These are phyloP conservation scores for Aureobasidium sp. DNA, from an alignment of 2,329 filamentous ascomycete genomes.

Conservation along the genomic window DNA sequence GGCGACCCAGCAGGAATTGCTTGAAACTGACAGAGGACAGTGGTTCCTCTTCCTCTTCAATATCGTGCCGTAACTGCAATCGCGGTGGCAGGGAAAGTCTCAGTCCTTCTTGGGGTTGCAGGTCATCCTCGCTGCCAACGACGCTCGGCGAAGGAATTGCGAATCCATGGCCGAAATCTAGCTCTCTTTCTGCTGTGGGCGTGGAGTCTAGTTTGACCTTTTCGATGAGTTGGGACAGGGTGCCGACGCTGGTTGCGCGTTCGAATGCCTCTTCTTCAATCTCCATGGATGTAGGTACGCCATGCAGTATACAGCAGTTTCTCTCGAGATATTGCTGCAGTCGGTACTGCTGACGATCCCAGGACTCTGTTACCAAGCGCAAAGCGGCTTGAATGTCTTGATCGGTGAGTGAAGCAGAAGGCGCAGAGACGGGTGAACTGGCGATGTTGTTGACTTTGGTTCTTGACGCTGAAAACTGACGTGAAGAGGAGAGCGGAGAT, in stretches of 20 bases:
- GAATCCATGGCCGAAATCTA: conserved; percentile 23
- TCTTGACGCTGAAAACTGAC: conserved; percentile 12
- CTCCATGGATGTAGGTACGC: conserved; percentile 34
- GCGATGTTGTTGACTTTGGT: conserved; percentile 17
- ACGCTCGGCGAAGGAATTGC: neutral
- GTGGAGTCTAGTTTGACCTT: conserved; percentile 38
- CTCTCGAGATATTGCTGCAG: conserved; percentile 39
- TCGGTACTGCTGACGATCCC: conserved; percentile 40
- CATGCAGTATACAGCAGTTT: conserved; percentile 38
- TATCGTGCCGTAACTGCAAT: neutral
- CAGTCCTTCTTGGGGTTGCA: neutral
- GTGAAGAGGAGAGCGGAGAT: conserved; percentile 20
- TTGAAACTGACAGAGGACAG: conserved; percentile 7
- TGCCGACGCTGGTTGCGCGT: conserved; percentile 32
- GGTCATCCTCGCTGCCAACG: neutral
- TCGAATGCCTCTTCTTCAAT: conserved; percentile 40
- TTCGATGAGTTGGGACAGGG: conserved; percentile 34
- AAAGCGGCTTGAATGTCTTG: conserved; percentile 43
- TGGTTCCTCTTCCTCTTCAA: neutral
- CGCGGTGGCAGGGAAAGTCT: neutral
- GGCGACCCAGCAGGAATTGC: conserved; percentile 6
- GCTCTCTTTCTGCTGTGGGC: conserved; percentile 32
- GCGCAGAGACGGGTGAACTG: conserved; percentile 18
- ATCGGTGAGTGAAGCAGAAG: conserved; percentile 29
- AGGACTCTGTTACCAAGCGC: conserved; percentile 40